These are phyloP conservation scores for Ilyonectria mors-panacis DNA, from an alignment of 2,329 filamentous ascomycete species.

Conservation along the genomic window DNA sequence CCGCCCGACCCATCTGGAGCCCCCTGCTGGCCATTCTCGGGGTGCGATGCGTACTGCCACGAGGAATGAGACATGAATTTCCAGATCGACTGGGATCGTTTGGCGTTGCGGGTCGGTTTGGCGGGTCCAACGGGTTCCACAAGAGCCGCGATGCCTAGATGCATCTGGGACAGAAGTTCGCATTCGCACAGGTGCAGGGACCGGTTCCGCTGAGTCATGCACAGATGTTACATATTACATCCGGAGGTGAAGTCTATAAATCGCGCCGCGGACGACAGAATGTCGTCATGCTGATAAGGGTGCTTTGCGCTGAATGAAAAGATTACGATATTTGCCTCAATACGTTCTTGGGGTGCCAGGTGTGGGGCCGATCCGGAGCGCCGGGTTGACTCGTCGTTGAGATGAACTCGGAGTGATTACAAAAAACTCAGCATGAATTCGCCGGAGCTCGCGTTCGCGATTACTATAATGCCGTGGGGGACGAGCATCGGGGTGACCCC, in stretches of 20 bases:
- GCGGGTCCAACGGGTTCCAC: constrained; percentile 11
- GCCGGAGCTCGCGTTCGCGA: constrained; percentile 4
- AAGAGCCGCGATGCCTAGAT: not conserved
- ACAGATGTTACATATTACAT: not conserved
- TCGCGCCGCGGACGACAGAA: not conserved
- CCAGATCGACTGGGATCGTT: not conserved
- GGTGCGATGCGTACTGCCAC: not conserved
- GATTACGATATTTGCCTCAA: not conserved
- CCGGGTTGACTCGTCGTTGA: not conserved
- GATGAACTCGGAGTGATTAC: not conserved
- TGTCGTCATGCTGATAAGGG: constrained; percentile 14
- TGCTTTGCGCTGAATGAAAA: not conserved
- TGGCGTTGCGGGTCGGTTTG: not conserved
- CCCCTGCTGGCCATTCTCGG: not conserved
- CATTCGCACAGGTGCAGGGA: constrained; percentile 2
- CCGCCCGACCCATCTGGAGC: not conserved
- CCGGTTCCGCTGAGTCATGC: constrained; percentile 23
- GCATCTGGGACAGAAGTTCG: not conserved
- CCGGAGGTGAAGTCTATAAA: not conserved
- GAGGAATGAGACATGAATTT: constrained; percentile 10
- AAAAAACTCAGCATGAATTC: not conserved
- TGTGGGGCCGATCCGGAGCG: not conserved
- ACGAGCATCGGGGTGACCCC: not conserved
- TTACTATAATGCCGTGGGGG: not conserved
- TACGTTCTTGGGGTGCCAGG: not conserved